phyloP scores from a whole-genome alignment of 1,284 basidiomycete genomes.

The Papiliotrema fonsecae region DNA sequence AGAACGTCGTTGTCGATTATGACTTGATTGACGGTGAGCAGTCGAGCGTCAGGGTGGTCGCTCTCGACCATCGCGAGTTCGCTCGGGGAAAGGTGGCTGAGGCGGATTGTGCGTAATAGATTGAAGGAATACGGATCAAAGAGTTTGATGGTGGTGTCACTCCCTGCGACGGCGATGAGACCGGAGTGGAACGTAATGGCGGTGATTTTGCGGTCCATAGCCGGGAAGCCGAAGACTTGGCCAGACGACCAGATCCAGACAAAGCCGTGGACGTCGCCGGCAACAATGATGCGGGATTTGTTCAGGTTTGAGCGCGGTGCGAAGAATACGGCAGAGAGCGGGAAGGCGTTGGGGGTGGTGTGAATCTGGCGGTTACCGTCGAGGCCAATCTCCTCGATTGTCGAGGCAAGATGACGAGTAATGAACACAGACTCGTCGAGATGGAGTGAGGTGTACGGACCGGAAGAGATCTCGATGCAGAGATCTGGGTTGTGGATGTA shows the following conservation, averaged over 20 bases:
- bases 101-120: conserved; percentile 35
- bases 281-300: conserved; percentile 32
- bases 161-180: conserved; percentile 39
- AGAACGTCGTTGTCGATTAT: conserved; percentile 44
- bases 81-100: conserved; percentile 28
- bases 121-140: conserved; percentile 32
- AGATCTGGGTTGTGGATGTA: no score
- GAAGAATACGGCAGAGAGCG: neutral
- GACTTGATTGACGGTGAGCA: conserved; percentile 41
- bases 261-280: conserved; percentile 32
- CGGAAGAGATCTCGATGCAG: no score
- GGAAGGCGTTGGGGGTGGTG: neutral
- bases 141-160: conserved; percentile 37
- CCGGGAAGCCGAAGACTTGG: conserved; percentile 20
- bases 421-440: no score
- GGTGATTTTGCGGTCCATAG: conserved; percentile 36
- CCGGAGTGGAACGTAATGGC: conserved; percentile 34
- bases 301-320: conserved; percentile 15
- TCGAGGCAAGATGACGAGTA: no score
- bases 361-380: no score
- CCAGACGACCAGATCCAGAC: conserved; percentile 42
- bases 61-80: conserved; percentile 28
- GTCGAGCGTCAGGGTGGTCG: conserved; percentile 25
- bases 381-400: no score
- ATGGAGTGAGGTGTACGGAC: no score